phyloP scores from a whole-genome alignment of 2,329 filamentous ascomycete genomes.

The Hypoxylon sp. region DNA sequence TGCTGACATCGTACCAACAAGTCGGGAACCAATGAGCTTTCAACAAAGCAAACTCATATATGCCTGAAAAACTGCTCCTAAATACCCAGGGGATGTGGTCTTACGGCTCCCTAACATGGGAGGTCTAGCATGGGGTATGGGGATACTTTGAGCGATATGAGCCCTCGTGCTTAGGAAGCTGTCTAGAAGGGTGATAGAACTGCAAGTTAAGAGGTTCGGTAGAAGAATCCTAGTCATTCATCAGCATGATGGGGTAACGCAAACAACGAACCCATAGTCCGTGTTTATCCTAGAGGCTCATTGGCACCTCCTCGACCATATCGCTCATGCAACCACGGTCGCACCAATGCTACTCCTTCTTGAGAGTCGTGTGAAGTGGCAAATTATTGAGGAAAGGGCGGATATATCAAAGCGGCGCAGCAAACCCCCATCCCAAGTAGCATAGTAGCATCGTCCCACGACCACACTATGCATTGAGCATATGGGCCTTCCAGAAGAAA shows the following conservation, averaged over 20 bases:
- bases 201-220: not conserved
- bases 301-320: constrained; percentile 21
- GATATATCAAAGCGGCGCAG: constrained; percentile 41
- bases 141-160: not conserved
- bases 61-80: constrained; percentile 8
- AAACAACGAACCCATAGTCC: constrained; percentile 11
- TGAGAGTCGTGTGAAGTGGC: constrained; percentile 24
- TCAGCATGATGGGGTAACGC: not conserved
- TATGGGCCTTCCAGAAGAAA: constrained; percentile 16
- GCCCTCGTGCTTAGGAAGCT: not conserved
- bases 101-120: not conserved
- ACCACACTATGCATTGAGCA: constrained; percentile 1
- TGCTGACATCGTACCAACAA: constrained; percentile 17
- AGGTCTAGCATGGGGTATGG: constrained; percentile 9
- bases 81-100: constrained; percentile 7
- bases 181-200: constrained; percentile 1
- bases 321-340: constrained; percentile 20
- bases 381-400: constrained; percentile 19
- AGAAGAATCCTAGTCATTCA: constrained; percentile 1
- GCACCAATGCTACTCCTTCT: constrained; percentile 20
- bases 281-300: constrained; percentile 7
- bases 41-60: constrained; percentile 3
- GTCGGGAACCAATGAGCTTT: constrained; percentile 32
- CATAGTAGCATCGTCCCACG: constrained; percentile 14
- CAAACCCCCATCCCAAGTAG: constrained; percentile 11